phyloP scores from a whole-genome alignment of 176 grass and related monocot species.

The Juncus inflexus region DNA sequence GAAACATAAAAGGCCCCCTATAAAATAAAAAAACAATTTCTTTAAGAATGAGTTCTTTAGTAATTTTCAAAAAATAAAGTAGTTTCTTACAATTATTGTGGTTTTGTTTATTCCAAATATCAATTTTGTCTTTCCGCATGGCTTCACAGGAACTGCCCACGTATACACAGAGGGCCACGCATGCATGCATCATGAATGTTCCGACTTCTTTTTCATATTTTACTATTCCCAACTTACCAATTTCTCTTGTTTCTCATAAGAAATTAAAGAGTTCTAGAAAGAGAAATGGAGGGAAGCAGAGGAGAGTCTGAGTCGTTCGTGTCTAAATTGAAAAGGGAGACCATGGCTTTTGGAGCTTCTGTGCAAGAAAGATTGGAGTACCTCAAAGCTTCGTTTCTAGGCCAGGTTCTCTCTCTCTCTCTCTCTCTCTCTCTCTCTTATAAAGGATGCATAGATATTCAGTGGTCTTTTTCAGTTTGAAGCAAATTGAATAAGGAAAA shows the following conservation, averaged over 20 bases:
- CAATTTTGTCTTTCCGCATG: too few species aligned
- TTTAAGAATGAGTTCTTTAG: too few species aligned
- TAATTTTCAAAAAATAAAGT: too few species aligned
- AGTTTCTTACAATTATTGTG: too few species aligned
- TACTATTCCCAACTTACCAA: background rate
- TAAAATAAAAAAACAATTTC: too few species aligned
- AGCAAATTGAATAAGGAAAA: too few species aligned
- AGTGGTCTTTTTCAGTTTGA: too few species aligned
- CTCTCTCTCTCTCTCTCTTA: background rate
- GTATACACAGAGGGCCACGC: background rate
- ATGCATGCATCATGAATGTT: background rate
- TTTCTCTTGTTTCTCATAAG: background rate
- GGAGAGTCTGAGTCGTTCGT: background rate
- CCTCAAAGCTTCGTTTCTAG: slow-evolving; percentile 43
- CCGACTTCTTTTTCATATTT: background rate
- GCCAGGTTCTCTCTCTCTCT: slow-evolving; percentile 18
- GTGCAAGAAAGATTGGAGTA: slow-evolving; percentile 45
- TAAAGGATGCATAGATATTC: too few species aligned
- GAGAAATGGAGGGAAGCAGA: slow-evolving; percentile 20
- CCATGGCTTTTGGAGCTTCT: slow-evolving; percentile 36
- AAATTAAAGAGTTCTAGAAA: background rate
- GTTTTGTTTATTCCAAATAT: too few species aligned
- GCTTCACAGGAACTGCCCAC: background rate
- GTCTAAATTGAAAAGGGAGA: slow-evolving; percentile 29
- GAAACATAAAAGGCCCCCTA: too few species aligned